phyloP scores from a whole-genome alignment of 192 early-diverging fungal genomes.

The Coemansia sp. region DNA sequence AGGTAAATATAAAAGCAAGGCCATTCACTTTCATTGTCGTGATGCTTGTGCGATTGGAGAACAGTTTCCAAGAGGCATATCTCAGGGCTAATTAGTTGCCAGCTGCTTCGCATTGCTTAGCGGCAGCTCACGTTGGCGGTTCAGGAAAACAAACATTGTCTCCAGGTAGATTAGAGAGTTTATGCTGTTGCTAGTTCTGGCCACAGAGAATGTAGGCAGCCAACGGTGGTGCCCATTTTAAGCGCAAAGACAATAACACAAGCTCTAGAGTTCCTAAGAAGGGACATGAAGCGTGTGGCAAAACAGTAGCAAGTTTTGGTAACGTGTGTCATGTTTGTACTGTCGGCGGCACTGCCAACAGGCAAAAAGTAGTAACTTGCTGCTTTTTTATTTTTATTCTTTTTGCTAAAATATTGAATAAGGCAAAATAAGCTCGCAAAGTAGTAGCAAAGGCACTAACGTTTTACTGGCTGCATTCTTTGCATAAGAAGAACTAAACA shows the following conservation, averaged over 20 bases:
- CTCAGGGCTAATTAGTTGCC: no score
- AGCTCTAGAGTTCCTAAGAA: neutral
- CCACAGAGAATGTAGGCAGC: neutral
- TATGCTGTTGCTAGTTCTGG: neutral
- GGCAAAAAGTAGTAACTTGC: neutral
- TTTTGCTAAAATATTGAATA: neutral
- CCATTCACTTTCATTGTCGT: no score
- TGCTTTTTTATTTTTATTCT: no score
- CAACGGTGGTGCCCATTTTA: neutral
- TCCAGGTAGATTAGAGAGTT: neutral
- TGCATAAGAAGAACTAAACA: neutral
- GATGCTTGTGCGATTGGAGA: no score
- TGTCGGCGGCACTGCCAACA: neutral
- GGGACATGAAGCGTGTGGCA: neutral
- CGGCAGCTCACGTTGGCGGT: no score
- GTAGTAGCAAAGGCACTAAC: constrained; percentile 4
- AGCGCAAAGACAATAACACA: neutral
- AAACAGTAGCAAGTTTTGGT: neutral
- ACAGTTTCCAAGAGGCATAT: no score
- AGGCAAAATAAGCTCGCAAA: neutral
- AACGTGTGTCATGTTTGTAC: constrained; percentile 1
- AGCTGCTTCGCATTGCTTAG: no score
- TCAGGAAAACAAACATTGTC: neutral
- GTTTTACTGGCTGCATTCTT: constrained; percentile 4
- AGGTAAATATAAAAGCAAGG: no score